Evolutionary conservation across 257 asterid genomes (phyloP), one percentile per base, ranked within the genome.

Genomic region (Solanum lignicaule): DNA sequence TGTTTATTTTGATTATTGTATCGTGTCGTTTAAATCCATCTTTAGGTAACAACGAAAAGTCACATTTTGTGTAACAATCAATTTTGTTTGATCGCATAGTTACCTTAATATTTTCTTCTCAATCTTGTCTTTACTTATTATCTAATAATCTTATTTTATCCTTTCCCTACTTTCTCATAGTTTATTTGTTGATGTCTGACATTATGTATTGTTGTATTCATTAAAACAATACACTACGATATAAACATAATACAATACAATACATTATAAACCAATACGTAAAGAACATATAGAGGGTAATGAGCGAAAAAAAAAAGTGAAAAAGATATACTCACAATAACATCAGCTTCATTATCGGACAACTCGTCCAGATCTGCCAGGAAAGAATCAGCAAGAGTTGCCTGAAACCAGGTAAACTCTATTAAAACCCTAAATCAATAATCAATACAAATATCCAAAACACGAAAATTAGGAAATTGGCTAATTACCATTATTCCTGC

Each of bases 281-380:
- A 23, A 23, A 6, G 0, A 23, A 29, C 69, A 23, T 60, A 23
- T 6, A 60, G 27, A 0, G 69, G 9, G 29, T 23, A 60, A 23
- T 29, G 83, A 86, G 31, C 60, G 31, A 3, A 9, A 48, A 71
- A 71, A 69, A 52, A 83, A 38, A 23, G 52, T 83, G 84, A 85
- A 85, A 65, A 55, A 5, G 10, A 46, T 83, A 76, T 41, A 90
- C 98, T 91, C 87, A 97, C 98, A 93, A 90, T 91, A 89, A 85
- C 82, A 86, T 94, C 98, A 58, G 95, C 98, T 92, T 97, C 99
- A 78, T 93, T 93, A 89, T 97, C 99, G 46, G 99, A 97, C 88
- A 97, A 88, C 65, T 97, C 99, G 32, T 97, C 98, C 48, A 97
- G 98, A 93, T 97, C 99, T 38, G 99, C 99, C 89, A 97, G 92